Conservation (phyloP, 441 rosid species). For the Bruguiera hainesii region DNA sequence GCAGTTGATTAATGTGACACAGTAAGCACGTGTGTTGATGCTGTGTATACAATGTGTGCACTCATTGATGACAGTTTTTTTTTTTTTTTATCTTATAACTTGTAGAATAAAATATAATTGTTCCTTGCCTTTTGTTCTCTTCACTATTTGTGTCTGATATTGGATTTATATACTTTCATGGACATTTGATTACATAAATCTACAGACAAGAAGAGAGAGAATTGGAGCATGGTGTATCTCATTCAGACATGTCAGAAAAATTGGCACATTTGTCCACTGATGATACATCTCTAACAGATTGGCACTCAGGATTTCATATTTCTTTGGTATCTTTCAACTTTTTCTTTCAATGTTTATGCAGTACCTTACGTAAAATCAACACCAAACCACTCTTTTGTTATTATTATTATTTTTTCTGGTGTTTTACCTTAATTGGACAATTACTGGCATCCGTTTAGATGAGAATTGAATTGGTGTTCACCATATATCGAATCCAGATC, state of each 20-base stretch:
- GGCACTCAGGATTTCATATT: constrained; percentile 95
- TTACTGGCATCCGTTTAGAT: neutral
- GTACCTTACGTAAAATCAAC: constrained; percentile 2
- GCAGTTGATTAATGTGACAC: too few species aligned
- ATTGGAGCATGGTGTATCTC: constrained; percentile 52
- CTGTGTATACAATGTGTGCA: too few species aligned
- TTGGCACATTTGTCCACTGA: constrained; percentile 62
- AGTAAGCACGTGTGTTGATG: too few species aligned
- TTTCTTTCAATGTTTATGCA: constrained; percentile 12
- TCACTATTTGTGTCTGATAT: constrained; percentile 3
- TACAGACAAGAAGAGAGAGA: constrained; percentile 83
- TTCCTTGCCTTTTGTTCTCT: neutral
- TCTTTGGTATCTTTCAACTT: constrained; percentile 54
- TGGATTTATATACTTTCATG: constrained; percentile 1
- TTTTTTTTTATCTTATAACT: too few species aligned
- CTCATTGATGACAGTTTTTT: too few species aligned
- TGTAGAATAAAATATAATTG: too few species aligned
- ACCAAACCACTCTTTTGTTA: neutral
- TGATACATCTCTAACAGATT: constrained; percentile 80
- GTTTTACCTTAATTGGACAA: constrained; percentile 1
- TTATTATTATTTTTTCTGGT: neutral
- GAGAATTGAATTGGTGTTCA: neutral
- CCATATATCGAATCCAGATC: too few species aligned
- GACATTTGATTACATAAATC: constrained; percentile 16
- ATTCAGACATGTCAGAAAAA: constrained; percentile 59